Base-by-base conservation (phyloP, 805 yeast species). In the Schizosaccharomyces japonicus region DNA sequence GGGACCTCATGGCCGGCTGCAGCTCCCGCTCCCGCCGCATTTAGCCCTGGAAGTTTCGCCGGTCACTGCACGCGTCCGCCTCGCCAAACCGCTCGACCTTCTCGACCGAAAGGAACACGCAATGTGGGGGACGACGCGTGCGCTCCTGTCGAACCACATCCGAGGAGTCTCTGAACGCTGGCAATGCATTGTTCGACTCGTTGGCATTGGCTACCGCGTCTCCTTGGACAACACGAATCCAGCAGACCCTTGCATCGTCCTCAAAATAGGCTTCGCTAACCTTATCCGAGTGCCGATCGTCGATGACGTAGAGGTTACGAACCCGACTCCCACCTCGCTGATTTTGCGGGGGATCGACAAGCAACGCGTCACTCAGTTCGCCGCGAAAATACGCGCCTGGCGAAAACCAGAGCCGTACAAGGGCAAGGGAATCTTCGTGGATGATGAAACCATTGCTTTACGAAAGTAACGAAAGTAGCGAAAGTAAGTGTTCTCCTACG, bases 371-470 rank as follows among this genome's bases (percentile, higher is more conserved):
- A 78, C 75, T 58, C 69, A 78, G 48, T 83, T 81, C 63, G 98
- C 96, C 17, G 94, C 94, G 13, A 73, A 75, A 49, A 69, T 90
- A 53, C 77, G 96, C 62, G 73, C 73, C 56, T 75, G 75, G 68
- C 82, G 81, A 60, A 93, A 93, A 51, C 99, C 99, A 44, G 99
- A 90, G 66, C 95, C 95, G 34, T 90, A 90, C 63, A 90, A 90
- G 66, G 98, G 98, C 60, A 92, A 92, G 56, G 99, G 99, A 59
- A 79, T 90, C 46, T 90, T 79, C 60, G 78, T 90, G 47, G 80
- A 85, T 62, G 80, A 76, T 58, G 96, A 90, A 67, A 83, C 92
- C 46, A 79, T 90, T 62, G 77, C 75, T 60, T 69, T 87, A 59
- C 90, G 90, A 72, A 82, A 78, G 55, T 19, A 36, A 19, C 6